A percentile compares a stretch with the other conserved stretches of the same genome.
These are phyloP conservation scores for Monosporascus sp. DNA, from an alignment of 2,329 filamentous ascomycete species.

Conservation along the genomic window DNA sequence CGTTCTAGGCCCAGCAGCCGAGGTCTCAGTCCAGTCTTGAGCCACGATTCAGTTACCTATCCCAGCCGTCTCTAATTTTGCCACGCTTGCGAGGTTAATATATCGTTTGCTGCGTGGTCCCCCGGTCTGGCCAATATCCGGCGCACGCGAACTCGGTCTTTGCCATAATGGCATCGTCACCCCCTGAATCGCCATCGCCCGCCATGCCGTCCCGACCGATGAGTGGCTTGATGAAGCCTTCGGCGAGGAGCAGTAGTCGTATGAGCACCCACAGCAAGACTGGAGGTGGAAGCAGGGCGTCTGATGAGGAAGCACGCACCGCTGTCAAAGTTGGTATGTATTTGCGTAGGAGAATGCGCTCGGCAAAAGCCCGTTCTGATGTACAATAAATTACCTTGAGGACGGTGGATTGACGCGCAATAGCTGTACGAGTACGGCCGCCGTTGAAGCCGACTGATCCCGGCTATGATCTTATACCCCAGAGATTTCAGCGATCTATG, in stretches of 20 bases:
- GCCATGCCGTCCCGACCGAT: conserved; percentile 60
- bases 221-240: conserved; percentile 73
- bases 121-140: conserved; percentile 3
- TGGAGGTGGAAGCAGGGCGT: conserved; percentile 72
- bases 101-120: not conserved
- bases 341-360: not conserved
- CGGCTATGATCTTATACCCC: conserved; percentile 89
- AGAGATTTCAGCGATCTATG: conserved; percentile 89
- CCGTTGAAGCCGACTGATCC: conserved; percentile 79
- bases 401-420: not conserved
- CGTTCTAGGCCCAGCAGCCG: not conserved
- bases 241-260: conserved; percentile 71
- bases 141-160: conserved; percentile 17
- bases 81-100: not conserved
- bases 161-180: conserved; percentile 58
- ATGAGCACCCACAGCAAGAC: conserved; percentile 77
- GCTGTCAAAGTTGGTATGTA: conserved; percentile 93
- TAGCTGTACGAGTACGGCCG: conserved; percentile 89
- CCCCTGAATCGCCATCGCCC: conserved; percentile 59
- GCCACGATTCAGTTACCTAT: not conserved
- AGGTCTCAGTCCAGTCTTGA: not conserved
- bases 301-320: conserved; percentile 81
- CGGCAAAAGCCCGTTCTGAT: not conserved
- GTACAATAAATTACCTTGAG: not conserved
- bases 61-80: not conserved